Conservation (phyloP, 1,284 basidiomycete species). For the Stereum hirsutum region DNA sequence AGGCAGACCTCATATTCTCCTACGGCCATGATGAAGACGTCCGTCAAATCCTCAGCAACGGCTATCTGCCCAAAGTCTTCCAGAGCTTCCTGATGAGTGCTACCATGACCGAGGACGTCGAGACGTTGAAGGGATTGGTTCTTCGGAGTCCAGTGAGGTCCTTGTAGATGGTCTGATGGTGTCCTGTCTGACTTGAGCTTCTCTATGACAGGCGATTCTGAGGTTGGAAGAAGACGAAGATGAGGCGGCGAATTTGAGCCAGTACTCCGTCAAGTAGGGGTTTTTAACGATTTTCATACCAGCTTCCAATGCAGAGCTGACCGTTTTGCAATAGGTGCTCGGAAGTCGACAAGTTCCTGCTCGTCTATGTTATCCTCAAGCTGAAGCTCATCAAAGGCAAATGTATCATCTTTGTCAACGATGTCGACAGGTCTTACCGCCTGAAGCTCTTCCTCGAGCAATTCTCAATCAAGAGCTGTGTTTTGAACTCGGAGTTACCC, state of each 20-base stretch:
- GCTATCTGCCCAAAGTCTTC: constrained; percentile 78
- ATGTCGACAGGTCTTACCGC: constrained; percentile 90
- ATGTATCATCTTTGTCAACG: constrained; percentile 96
- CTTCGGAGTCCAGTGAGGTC: constrained; percentile 75
- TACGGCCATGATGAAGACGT: constrained; percentile 96
- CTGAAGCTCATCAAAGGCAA: constrained; percentile 94
- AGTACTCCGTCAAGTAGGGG: constrained; percentile 72
- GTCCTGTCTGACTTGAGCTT: not conserved
- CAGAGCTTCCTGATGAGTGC: constrained; percentile 98
- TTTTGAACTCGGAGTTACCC: constrained; percentile 94
- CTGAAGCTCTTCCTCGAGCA: constrained; percentile 97
- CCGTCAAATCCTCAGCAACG: constrained; percentile 71
- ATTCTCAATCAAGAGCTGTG: constrained; percentile 94
- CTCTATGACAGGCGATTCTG: constrained; percentile 72
- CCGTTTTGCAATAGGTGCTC: constrained; percentile 49
- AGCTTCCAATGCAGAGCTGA: not conserved
- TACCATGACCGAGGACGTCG: constrained; percentile 95
- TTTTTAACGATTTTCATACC: constrained; percentile 1
- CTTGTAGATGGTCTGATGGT: constrained; percentile 10
- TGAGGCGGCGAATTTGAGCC: constrained; percentile 71
- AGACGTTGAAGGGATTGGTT: constrained; percentile 81
- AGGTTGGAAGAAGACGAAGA: constrained; percentile 83
- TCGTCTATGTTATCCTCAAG: constrained; percentile 92
- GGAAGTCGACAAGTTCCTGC: constrained; percentile 93
- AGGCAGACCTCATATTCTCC: constrained; percentile 95